These are phyloP conservation scores for Pythium oligandrum DNA, from an alignment of 352 stramenopile genomes.

Conservation along the genomic window DNA sequence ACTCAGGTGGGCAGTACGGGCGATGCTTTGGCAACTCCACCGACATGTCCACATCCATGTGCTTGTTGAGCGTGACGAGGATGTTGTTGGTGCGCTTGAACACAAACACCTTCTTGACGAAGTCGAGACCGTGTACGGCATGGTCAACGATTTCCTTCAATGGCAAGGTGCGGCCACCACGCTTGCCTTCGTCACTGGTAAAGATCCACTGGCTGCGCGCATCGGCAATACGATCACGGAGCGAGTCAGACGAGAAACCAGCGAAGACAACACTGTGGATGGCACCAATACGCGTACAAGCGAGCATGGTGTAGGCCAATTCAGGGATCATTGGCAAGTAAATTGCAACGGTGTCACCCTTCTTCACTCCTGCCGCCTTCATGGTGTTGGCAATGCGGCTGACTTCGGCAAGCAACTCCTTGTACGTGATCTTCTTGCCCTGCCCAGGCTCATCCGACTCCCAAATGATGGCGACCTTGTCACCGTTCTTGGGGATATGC, in stretches of 20 bases:
- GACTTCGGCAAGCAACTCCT: slow-evolving; percentile 81
- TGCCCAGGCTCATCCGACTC: slow-evolving; percentile 95
- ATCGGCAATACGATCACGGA: slow-evolving; percentile 94
- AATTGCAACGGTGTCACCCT: slow-evolving; percentile 95
- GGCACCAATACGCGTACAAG: slow-evolving; percentile 96
- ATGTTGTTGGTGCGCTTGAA: slow-evolving; percentile 88
- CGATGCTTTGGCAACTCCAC: slow-evolving; percentile 84
- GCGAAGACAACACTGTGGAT: slow-evolving; percentile 98
- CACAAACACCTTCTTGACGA: slow-evolving; percentile 94
- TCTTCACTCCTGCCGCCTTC: slow-evolving; percentile 78
- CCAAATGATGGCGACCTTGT: slow-evolving; percentile 96
- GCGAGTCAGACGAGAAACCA: slow-evolving; percentile 91
- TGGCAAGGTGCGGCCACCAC: slow-evolving; percentile 88
- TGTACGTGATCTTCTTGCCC: slow-evolving; percentile 88
- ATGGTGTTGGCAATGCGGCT: slow-evolving; percentile 96
- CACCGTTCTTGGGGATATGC: slow-evolving; percentile 70
- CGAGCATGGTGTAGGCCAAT: slow-evolving; percentile 97
- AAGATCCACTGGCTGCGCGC: slow-evolving; percentile 90
- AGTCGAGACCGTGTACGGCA: slow-evolving; percentile 81
- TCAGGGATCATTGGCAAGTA: slow-evolving; percentile 99
- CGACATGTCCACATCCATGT: slow-evolving; percentile 93
- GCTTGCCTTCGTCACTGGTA: slow-evolving; percentile 92
- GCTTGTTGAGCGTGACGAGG: slow-evolving; percentile 65
- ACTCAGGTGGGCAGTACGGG: slow-evolving; percentile 93
- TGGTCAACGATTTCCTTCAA: slow-evolving; percentile 96